These are phyloP conservation scores for Candida peoriensis DNA, from an alignment of 805 yeast genomes.

Conservation along the genomic window DNA sequence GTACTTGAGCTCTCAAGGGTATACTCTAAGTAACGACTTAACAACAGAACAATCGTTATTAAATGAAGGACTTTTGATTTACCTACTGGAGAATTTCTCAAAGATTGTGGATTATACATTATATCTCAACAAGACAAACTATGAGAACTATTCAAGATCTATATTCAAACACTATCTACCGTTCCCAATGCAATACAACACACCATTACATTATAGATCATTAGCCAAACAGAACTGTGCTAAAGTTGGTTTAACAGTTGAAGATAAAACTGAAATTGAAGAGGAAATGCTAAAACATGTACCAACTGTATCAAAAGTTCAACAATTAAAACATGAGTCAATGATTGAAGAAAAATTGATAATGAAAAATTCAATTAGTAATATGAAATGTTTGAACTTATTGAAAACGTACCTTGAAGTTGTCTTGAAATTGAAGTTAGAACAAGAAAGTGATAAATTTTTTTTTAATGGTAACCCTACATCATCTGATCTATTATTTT, in stretches of 20 bases:
- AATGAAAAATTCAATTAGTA: constrained; percentile 22
- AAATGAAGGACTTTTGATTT: constrained; percentile 40
- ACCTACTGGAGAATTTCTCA: constrained; percentile 36
- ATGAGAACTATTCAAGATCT: constrained; percentile 54
- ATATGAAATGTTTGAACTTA: constrained; percentile 22
- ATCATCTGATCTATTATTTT: constrained; percentile 31
- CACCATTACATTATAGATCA: constrained; percentile 44
- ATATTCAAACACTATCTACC: constrained; percentile 49
- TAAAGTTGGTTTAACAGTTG: constrained; percentile 29
- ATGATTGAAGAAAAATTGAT: constrained; percentile 29
- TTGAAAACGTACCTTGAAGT: constrained; percentile 9
- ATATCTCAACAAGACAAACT: constrained; percentile 52
- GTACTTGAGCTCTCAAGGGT: constrained; percentile 20
- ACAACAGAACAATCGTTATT: constrained; percentile 29
- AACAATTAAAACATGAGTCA: constrained; percentile 61
- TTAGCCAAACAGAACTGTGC: constrained; percentile 28
- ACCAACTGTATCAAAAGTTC: constrained; percentile 43
- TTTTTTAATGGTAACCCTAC: constrained; percentile 10
- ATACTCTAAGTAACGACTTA: constrained; percentile 10
- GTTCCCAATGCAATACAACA: constrained; percentile 71
- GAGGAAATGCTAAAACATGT: constrained; percentile 26
- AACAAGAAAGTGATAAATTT: constrained; percentile 7
- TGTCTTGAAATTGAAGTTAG: constrained; percentile 12
- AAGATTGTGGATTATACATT: constrained; percentile 52
- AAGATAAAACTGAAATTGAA: constrained; percentile 24